Conservation (phyloP, 345 rosid genomes). For the Hevea brasiliensis region DNA sequence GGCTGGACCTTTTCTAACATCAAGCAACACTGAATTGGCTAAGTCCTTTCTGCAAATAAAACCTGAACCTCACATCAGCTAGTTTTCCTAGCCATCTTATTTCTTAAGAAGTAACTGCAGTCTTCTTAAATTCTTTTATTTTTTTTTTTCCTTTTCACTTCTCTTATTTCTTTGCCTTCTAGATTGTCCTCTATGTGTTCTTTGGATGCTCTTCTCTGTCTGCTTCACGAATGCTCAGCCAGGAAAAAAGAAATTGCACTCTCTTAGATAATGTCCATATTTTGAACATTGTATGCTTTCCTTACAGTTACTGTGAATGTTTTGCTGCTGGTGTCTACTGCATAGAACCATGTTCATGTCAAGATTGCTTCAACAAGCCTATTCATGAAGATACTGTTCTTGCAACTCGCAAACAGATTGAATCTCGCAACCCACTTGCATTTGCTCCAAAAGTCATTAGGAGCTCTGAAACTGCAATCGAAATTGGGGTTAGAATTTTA, state of each 20-base stretch:
- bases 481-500: slow-evolving; percentile 53
- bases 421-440: slow-evolving; percentile 95
- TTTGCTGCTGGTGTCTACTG: slow-evolving; percentile 99
- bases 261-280: background rate
- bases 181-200: background rate
- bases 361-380: slow-evolving; percentile 93
- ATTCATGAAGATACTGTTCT: slow-evolving; percentile 89
- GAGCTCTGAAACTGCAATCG: slow-evolving; percentile 51
- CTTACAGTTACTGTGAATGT: slow-evolving; percentile 93
- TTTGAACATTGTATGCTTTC: background rate
- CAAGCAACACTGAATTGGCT: background rate
- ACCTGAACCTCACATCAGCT: background rate
- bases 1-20: background rate
- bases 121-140: background rate
- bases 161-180: background rate
- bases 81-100: background rate
- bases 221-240: background rate
- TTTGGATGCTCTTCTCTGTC: background rate
- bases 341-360: slow-evolving; percentile 90
- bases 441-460: slow-evolving; percentile 97
- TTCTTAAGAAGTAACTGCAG: background rate
- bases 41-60: background rate
- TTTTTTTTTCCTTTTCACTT: slow-evolving; percentile 4
- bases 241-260: background rate
- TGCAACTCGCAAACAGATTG: slow-evolving; percentile 94